Base-by-base conservation (phyloP, 345 rosid genomes). In the Noccaea bulbosa region DNA sequence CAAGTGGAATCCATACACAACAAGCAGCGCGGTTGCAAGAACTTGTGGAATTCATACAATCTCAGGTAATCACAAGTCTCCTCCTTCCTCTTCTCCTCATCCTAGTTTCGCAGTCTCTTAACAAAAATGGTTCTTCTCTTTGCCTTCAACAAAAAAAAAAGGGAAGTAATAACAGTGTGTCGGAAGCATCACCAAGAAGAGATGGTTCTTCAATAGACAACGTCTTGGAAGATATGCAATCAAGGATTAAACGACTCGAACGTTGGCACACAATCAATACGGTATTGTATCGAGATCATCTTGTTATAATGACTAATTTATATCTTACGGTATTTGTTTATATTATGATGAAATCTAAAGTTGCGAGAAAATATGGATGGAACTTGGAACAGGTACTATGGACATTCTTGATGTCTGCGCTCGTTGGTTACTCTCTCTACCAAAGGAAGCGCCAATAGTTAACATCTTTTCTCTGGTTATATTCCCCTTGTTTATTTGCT, bases 371-470 rank as follows among this genome's bases (percentile, higher is more conserved):
- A 38, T 15, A 52, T 76, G 63, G 46, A 9, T 34, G 20, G 30
- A 34, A 51, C 87, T n/a, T 34, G 20, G 30, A 34, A 51, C 87
- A 95, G 99, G 96, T 95, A 22, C 73, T 95, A 8, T 95, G 97
- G 99, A 92, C 99, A 1, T 92, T 95, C 76, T 68, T 95, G 65
- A 95, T 95, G 97, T 95, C 98, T 60, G 96, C 99, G 20, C 82
- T 92, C 44, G 88, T 92, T 74, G 99, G 98, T 44, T 92, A 92
- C 79, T 87, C 98, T 9, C 96, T 95, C 76, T 95, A 95, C 85
- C 99, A 86, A 70, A 82, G 92, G 81, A 91, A 79, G 83, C 94
- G 84, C 24, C 91, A 71, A 27, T 93, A 78, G 83, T 57, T 37
- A 1, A 12, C 12, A 37, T n/a, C 5, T 5, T 39, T 15, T 46